Evolutionary conservation across 2,329 filamentous ascomycete species (phyloP), one percentile per base, ranked within the genome.

Genomic region (Colletotrichum gloeosporioides): DNA sequence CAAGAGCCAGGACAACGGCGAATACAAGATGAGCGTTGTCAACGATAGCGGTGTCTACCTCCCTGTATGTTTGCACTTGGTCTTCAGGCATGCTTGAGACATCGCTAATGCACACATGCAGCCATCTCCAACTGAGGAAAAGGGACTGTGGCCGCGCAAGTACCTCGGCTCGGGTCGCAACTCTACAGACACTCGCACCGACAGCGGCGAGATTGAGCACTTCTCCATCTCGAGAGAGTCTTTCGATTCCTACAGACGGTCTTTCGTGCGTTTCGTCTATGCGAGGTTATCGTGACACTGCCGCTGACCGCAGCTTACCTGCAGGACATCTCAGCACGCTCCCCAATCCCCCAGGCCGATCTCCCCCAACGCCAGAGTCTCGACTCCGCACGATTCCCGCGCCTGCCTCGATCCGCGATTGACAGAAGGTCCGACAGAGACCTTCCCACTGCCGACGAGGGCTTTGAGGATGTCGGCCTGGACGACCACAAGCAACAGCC

Each of bases 141-240:
- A 95, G 82, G 90, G 90, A 77, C 93, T 95, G 80, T 98, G 96
- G 96, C 89, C 89, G 31, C 88, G 88, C 79, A 87, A 88, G 77
- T 88, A 89, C 77, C 84, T 91, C 73, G 53, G 68, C 39, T 82
- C 85, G 15, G 89, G 90, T 12, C 87, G 90, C 72, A 87, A 86
- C 59, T 92, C 91, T 7, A 89, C 87, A 79, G 89, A 91, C 78
- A 90, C 87, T 36, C 86, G 86, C 72, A 86, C 82, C 71, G 92
- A 90, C 82, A 91, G 94, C 80, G 92, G 93, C 80, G 95, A 98
- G 77, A 96, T 96, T 80, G 96, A 99, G 83, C 96, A 94, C 16
- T 99, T 99, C 84, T 95, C 94, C 78, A 99, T 99, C 83, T 98
- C 96, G 49, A 92, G 96, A 81, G 97, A 99, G 86, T 98, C 96